phyloP scores from a whole-genome alignment of 2,329 filamentous ascomycete genomes.

The Plectosphaerella cucumerina region DNA sequence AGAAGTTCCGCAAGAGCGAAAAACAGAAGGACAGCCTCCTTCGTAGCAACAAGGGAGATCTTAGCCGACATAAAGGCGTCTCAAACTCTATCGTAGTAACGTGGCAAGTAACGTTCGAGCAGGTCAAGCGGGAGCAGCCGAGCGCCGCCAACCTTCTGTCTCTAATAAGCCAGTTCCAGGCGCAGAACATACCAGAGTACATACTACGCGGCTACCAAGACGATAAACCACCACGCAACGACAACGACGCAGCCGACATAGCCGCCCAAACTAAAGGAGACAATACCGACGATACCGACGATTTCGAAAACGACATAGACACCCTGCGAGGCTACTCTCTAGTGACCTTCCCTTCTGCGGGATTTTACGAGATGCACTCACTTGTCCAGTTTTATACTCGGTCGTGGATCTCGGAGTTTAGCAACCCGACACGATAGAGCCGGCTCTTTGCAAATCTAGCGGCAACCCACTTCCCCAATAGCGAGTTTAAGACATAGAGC shows the following conservation, averaged over 20 bases:
- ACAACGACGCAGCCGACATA: background rate
- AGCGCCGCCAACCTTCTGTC: conserved; percentile 37
- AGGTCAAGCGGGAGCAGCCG: conserved; percentile 25
- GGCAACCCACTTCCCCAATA: conserved; percentile 8
- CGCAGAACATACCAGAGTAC: conserved; percentile 29
- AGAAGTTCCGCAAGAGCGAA: conserved; percentile 21
- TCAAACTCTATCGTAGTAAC: conserved; percentile 22
- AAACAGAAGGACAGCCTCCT: conserved; percentile 19
- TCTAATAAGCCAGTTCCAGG: conserved; percentile 42
- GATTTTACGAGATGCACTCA: conserved; percentile 34
- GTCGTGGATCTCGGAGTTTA: conserved; percentile 13
- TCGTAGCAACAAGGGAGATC: conserved; percentile 2
- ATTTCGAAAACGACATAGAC: conserved; percentile 22
- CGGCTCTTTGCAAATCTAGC: conserved; percentile 8
- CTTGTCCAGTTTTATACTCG: conserved; percentile 27
- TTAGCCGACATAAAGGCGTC: background rate
- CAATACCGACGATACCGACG: background rate
- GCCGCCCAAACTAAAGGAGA: background rate
- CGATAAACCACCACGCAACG: background rate
- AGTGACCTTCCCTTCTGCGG: conserved; percentile 17
- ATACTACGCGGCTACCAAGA: background rate
- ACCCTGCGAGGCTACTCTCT: conserved; percentile 31
- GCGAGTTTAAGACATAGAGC: conserved; percentile 10
- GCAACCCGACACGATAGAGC: conserved; percentile 3
- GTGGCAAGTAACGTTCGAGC: conserved; percentile 22